Conservation (phyloP, 257 asterid genomes). For the Solanum okadae region DNA sequence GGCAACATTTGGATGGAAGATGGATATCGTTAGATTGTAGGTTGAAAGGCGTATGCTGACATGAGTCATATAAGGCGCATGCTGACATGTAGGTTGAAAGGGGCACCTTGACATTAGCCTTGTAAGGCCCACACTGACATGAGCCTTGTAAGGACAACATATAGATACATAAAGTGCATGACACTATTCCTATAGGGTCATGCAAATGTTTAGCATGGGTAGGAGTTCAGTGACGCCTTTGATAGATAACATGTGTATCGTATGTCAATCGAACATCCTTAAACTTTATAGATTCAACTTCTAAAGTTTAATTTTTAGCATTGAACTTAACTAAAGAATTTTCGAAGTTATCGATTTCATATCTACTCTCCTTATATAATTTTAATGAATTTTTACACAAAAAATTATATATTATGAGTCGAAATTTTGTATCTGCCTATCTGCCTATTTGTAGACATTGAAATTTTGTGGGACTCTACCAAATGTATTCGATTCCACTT, state of each 20-base stretch:
- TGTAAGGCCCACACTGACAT: no score
- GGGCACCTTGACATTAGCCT: fast-evolving
- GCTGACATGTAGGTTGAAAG: no score
- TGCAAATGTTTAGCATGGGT: background rate
- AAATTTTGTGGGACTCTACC: background rate
- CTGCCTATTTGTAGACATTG: fast-evolving
- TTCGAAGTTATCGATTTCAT: background rate
- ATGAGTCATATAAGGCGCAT: no score
- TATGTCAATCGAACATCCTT: background rate
- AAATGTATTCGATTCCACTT: no score
- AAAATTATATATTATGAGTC: background rate
- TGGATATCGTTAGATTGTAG: fast-evolving
- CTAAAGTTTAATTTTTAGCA: background rate
- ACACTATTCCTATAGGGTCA: background rate
- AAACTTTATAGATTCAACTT: background rate
- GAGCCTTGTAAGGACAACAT: no score
- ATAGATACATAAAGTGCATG: background rate
- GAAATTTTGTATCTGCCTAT: no score
- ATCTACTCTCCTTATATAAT: background rate
- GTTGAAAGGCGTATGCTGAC: no score
- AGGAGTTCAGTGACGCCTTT: background rate
- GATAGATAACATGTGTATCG: background rate
- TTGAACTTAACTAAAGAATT: background rate
- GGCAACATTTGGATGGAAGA: no score
- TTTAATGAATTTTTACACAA: background rate